These are phyloP conservation scores for Corynespora cassiicola DNA, from an alignment of 2,329 filamentous ascomycete species.

Conservation along the genomic window DNA sequence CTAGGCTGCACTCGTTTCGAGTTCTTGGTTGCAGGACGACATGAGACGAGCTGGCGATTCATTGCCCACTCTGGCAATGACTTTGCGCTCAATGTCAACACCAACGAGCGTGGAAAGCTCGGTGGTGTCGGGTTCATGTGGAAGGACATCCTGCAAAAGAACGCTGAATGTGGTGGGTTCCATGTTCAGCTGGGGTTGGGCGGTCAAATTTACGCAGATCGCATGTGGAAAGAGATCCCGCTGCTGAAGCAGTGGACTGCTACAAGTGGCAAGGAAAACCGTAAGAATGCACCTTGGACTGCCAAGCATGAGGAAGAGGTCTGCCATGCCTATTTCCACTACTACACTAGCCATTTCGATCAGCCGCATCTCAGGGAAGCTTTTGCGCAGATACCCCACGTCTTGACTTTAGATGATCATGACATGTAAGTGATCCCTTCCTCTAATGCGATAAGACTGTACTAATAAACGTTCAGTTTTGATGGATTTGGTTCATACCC, in stretches of 20 bases:
- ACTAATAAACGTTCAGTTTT: constrained; percentile 65
- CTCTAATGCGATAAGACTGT: too few relatives aligned
- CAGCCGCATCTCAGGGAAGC: constrained; percentile 93
- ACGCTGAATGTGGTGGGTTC: constrained; percentile 94
- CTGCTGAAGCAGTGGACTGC: constrained; percentile 93
- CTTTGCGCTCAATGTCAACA: constrained; percentile 85
- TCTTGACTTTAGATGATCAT: constrained; percentile 93
- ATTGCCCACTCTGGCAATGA: constrained; percentile 96
- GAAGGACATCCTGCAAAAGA: constrained; percentile 98
- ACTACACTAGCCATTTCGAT: constrained; percentile 98
- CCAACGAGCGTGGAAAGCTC: constrained; percentile 82
- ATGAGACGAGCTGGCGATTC: constrained; percentile 94
- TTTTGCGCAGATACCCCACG: constrained; percentile 95
- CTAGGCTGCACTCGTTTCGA: constrained; percentile 98
- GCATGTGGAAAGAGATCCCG: constrained; percentile 95
- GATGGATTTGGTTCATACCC: constrained; percentile 98
- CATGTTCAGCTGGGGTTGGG: constrained; percentile 92
- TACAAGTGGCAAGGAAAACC: constrained; percentile 89
- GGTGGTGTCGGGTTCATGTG: constrained; percentile 96
- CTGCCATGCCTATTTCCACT: constrained; percentile 96
- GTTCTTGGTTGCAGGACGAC: constrained; percentile 88
- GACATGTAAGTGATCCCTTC: constrained; percentile 79
- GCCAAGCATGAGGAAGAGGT: constrained; percentile 95
- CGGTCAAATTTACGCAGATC: constrained; percentile 93
- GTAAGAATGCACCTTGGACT: constrained; percentile 90